Conservation (phyloP, 202 grass and related monocot genomes). For the Alloteropsis angusta region DNA sequence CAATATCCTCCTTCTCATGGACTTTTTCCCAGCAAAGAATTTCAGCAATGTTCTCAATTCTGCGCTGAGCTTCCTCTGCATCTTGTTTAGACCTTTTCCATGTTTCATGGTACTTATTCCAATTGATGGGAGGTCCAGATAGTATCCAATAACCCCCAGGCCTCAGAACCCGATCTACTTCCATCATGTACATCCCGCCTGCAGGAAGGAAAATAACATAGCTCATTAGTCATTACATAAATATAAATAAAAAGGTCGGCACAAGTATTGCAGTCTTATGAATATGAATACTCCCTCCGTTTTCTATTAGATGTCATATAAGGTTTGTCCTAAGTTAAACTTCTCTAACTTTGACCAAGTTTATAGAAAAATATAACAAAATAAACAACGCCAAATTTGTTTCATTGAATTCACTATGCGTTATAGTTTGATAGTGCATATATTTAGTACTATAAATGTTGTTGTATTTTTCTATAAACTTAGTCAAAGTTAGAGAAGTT, state of each 20-base stretch:
- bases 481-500: too few species aligned
- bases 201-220: slow-evolving; percentile 21
- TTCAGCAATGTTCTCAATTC: slow-evolving; percentile 61
- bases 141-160: slow-evolving; percentile 92
- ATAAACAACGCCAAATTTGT: too few species aligned
- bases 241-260: neutral
- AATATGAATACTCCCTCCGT: too few species aligned
- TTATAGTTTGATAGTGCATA: too few species aligned
- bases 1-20: slow-evolving; percentile 61
- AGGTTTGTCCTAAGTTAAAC: too few species aligned
- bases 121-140: slow-evolving; percentile 81
- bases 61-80: slow-evolving; percentile 44
- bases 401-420: too few species aligned
- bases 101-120: slow-evolving; percentile 50
- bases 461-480: too few species aligned
- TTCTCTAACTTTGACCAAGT: too few species aligned
- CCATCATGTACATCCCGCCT: slow-evolving; percentile 95
- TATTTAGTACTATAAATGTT: too few species aligned
- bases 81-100: slow-evolving; percentile 72
- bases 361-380: too few species aligned
- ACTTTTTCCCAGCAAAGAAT: slow-evolving; percentile 89
- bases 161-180: slow-evolving; percentile 78
- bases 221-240: neutral
- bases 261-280: neutral
- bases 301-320: too few species aligned